Evolutionary conservation across 2,329 filamentous ascomycete species (phyloP).

Genomic region (Pezicula carpinea): DNA sequence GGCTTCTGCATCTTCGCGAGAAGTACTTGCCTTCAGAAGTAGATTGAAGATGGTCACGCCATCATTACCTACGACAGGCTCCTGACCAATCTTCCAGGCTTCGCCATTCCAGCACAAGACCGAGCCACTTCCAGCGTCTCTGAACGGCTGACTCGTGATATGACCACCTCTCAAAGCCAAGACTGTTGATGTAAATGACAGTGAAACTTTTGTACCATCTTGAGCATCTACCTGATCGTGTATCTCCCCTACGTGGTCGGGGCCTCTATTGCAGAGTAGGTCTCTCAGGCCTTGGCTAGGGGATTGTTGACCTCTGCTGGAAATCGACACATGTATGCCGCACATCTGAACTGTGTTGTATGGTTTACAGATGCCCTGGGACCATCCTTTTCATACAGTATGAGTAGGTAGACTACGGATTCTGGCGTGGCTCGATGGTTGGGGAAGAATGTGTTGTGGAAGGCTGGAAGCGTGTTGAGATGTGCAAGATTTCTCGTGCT

Average conservation of each 20-base stretch:
- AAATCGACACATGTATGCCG: constrained; percentile 53
- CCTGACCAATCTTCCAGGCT: constrained; percentile 70
- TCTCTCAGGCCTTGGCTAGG: constrained; percentile 35
- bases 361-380: neutral
- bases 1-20: constrained; percentile 12
- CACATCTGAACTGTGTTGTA: constrained; percentile 44
- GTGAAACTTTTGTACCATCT: constrained; percentile 31
- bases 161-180: constrained; percentile 79
- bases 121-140: constrained; percentile 50
- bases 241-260: constrained; percentile 50
- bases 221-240: constrained; percentile 25
- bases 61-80: constrained; percentile 69
- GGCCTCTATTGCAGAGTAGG: constrained; percentile 51
- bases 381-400: neutral
- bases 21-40: constrained; percentile 39
- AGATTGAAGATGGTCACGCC: constrained; percentile 62
- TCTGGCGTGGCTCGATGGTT: no score
- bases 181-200: constrained; percentile 77
- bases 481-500: neutral
- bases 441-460: neutral
- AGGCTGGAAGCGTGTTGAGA: neutral
- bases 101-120: constrained; percentile 97
- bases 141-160: constrained; percentile 69
- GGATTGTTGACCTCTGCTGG: constrained; percentile 26
- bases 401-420: no score